These are phyloP conservation scores for Halophytophthora polymorphica DNA, from an alignment of 352 stramenopile genomes.

Conservation along the genomic window DNA sequence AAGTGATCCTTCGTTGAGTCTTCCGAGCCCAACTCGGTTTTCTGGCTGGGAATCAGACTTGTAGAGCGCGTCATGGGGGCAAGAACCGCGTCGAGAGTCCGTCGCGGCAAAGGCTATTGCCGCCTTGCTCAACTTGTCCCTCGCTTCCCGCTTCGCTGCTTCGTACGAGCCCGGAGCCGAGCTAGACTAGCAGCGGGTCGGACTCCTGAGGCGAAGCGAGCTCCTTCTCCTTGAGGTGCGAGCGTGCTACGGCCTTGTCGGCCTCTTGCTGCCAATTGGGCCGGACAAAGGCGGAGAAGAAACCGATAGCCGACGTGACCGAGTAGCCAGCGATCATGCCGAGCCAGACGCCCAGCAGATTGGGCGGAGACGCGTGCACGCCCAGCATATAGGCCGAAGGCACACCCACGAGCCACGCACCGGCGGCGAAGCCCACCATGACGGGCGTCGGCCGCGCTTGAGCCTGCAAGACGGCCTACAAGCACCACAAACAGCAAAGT, in stretches of 20 bases:
- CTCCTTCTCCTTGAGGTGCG: conserved; percentile 35
- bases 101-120: too few species aligned
- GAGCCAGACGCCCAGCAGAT: conserved; percentile 71
- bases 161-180: background rate
- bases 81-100: too few species aligned
- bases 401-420: conserved; percentile 77
- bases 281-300: conserved; percentile 47
- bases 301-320: conserved; percentile 70
- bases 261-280: conserved; percentile 64
- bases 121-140: too few species aligned
- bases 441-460: conserved; percentile 52
- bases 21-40: too few species aligned
- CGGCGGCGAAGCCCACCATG: conserved; percentile 51
- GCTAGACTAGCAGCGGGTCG: conserved; percentile 29
- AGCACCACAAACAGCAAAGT: conserved; percentile 1
- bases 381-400: conserved; percentile 70
- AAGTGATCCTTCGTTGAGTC: too few species aligned
- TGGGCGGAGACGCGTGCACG: conserved; percentile 25
- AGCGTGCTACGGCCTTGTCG: conserved; percentile 48
- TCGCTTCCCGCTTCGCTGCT: too few species aligned
- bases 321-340: conserved; percentile 64
- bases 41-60: too few species aligned
- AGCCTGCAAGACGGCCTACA: conserved; percentile 63
- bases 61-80: too few species aligned
- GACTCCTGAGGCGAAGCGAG: conserved; percentile 15